Evolutionary conservation across 768 basidiomycete genomes (phyloP).

Genomic region (Holtermannia corniformis): DNA sequence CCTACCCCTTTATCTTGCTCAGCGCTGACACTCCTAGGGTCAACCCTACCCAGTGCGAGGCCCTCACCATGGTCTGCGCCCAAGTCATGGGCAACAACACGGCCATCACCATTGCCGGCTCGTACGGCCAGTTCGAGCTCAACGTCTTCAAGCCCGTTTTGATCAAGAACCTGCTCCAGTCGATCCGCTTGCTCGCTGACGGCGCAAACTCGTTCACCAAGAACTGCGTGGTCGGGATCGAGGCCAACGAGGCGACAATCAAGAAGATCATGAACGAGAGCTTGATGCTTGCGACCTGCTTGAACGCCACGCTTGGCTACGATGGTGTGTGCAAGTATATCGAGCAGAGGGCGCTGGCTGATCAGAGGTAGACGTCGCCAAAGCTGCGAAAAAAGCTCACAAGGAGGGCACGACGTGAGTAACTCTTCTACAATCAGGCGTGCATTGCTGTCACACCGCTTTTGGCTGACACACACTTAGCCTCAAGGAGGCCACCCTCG

Average conservation of each 20-base stretch:
- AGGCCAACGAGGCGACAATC: slow-evolving; percentile 93
- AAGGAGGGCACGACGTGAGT: slow-evolving; percentile 78
- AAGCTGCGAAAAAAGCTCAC: slow-evolving; percentile 99
- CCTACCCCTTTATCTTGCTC: neutral
- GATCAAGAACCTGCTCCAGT: slow-evolving; percentile 94
- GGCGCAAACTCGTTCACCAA: slow-evolving; percentile 92
- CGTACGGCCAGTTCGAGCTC: slow-evolving; percentile 96
- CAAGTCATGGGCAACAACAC: slow-evolving; percentile 99
- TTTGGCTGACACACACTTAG: slow-evolving; percentile 12
- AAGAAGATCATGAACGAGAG: slow-evolving; percentile 81
- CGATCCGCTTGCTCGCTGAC: slow-evolving; percentile 85
- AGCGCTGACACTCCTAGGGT: slow-evolving; percentile 44
- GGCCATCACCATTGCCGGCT: slow-evolving; percentile 78
- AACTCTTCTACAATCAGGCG: neutral
- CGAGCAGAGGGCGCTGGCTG: neutral
- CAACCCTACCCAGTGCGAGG: slow-evolving; percentile 98
- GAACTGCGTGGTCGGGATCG: slow-evolving; percentile 91
- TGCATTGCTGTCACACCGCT: neutral
- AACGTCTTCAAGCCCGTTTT: slow-evolving; percentile 99
- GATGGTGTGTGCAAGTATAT: slow-evolving; percentile 61
- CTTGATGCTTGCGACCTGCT: slow-evolving; percentile 92
- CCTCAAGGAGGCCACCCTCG: slow-evolving; percentile 84
- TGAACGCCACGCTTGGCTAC: slow-evolving; percentile 92
- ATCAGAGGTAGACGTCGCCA: slow-evolving; percentile 77
- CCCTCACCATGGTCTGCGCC: slow-evolving; percentile 95